phyloP scores from a whole-genome alignment of 805 yeast genomes.

The Wickerhamomyces sydowiorum region DNA sequence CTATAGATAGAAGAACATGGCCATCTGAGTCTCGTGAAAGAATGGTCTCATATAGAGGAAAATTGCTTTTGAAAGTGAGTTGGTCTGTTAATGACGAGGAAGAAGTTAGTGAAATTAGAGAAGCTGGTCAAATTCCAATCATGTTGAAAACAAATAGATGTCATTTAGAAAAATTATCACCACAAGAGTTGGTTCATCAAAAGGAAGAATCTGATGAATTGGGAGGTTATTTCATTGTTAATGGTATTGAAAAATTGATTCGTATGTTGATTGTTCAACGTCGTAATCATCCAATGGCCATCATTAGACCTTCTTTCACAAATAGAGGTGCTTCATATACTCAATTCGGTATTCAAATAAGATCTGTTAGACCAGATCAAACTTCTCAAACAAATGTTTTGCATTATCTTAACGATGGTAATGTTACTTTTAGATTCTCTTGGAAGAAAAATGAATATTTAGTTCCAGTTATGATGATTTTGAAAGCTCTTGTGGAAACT shows the following conservation, averaged over 20 bases:
- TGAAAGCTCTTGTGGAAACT: slow-evolving; percentile 85
- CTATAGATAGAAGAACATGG: slow-evolving; percentile 69
- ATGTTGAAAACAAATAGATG: slow-evolving; percentile 92
- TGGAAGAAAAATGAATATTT: slow-evolving; percentile 96
- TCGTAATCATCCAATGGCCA: slow-evolving; percentile 97
- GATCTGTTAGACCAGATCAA: slow-evolving; percentile 95
- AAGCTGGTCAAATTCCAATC: slow-evolving; percentile 85
- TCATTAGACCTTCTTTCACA: slow-evolving; percentile 88
- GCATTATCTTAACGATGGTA: slow-evolving; percentile 93
- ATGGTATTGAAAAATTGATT: slow-evolving; percentile 93
- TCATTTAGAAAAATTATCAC: slow-evolving; percentile 79
- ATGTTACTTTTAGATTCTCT: slow-evolving; percentile 91
- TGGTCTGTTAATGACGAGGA: slow-evolving; percentile 91
- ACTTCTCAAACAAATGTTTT: slow-evolving; percentile 97
- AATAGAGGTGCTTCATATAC: slow-evolving; percentile 92
- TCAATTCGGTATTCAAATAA: slow-evolving; percentile 86
- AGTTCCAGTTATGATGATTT: slow-evolving; percentile 87
- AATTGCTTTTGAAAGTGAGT: slow-evolving; percentile 67
- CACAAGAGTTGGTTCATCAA: slow-evolving; percentile 67
- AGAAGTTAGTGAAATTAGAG: slow-evolving; percentile 74
- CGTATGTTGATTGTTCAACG: slow-evolving; percentile 98
- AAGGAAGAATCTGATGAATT: slow-evolving; percentile 93
- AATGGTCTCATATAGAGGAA: slow-evolving; percentile 74
- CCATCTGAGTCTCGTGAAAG: slow-evolving; percentile 93
- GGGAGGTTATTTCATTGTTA: slow-evolving; percentile 91